Conservation (phyloP, 495 filamentous ascomycete species). For the Aspergillus conjunctus region DNA sequence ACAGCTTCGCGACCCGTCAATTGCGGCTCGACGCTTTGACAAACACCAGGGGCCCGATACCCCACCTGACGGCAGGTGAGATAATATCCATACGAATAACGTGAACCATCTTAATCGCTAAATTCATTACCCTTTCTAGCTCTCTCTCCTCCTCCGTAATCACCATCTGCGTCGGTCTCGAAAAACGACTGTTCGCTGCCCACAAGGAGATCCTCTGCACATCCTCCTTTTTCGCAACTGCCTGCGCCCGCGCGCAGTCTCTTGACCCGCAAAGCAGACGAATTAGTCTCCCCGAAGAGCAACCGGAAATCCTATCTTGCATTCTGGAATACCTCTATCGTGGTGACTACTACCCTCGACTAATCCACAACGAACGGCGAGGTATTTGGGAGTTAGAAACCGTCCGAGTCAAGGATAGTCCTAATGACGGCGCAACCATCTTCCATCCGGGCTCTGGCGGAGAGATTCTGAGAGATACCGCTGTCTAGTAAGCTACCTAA, state of each 20-base stretch:
- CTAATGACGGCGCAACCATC: constrained; percentile 62
- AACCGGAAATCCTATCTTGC: constrained; percentile 87
- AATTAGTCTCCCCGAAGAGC: constrained; percentile 79
- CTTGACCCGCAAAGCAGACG: constrained; percentile 43
- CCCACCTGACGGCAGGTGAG: constrained; percentile 46
- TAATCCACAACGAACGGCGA: constrained; percentile 67
- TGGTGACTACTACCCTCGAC: constrained; percentile 84
- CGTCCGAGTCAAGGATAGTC: constrained; percentile 36
- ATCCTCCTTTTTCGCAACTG: constrained; percentile 72
- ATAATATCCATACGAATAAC: constrained; percentile 4
- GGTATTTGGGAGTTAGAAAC: constrained; percentile 75
- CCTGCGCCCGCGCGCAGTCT: constrained; percentile 23
- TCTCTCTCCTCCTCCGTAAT: constrained; percentile 70
- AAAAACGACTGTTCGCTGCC: constrained; percentile 83
- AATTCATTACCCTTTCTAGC: constrained; percentile 34
- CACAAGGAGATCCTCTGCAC: constrained; percentile 81
- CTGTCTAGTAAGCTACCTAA: constrained; percentile 64
- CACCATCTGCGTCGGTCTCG: constrained; percentile 74
- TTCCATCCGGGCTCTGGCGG: constrained; percentile 65
- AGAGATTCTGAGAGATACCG: constrained; percentile 80
- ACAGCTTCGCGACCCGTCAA: constrained; percentile 33
- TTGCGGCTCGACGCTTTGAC: constrained; percentile 32
- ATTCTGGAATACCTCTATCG: constrained; percentile 93
- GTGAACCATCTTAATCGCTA: background rate
- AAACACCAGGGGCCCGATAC: constrained; percentile 32